phyloP scores from a whole-genome alignment of 2,329 filamentous ascomycete genomes.

The Elsinoe perseae region DNA sequence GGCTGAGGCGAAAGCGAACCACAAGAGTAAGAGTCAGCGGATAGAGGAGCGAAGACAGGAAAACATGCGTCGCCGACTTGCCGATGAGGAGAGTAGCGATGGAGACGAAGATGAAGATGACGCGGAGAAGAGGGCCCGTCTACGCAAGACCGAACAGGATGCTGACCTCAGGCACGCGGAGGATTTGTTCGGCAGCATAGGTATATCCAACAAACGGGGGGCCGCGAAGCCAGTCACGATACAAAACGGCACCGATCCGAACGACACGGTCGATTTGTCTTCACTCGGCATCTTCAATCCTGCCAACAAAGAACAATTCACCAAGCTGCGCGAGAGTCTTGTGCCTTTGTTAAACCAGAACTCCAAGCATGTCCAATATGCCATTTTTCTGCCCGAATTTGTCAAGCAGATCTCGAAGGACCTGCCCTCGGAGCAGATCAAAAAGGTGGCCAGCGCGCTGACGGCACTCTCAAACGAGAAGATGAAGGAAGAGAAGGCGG shows the following conservation, averaged over 20 bases:
- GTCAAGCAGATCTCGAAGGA: slow-evolving; percentile 80
- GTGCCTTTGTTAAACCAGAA: slow-evolving; percentile 67
- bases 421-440: slow-evolving; percentile 84
- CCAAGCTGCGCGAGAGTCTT: slow-evolving; percentile 68
- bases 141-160: slow-evolving; percentile 75
- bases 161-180: slow-evolving; percentile 82
- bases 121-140: slow-evolving; percentile 62
- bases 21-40: slow-evolving; percentile 82
- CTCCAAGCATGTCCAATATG: slow-evolving; percentile 82
- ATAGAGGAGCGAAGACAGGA: slow-evolving; percentile 65
- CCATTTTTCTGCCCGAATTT: slow-evolving; percentile 85
- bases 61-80: slow-evolving; percentile 51
- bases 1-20: slow-evolving; percentile 76
- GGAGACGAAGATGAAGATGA: slow-evolving; percentile 67
- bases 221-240: slow-evolving; percentile 59
- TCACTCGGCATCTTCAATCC: slow-evolving; percentile 82
- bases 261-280: slow-evolving; percentile 71
- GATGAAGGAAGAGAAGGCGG: slow-evolving; percentile 94
- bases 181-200: slow-evolving; percentile 74
- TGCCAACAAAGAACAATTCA: slow-evolving; percentile 77
- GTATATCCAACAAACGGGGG: slow-evolving; percentile 63
- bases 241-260: slow-evolving; percentile 63
- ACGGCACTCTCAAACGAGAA: slow-evolving; percentile 95
- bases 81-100: slow-evolving; percentile 51
- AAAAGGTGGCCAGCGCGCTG: slow-evolving; percentile 82